These are phyloP conservation scores for Marchantia polymorpha DNA, from an alignment of 225 moss, liverwort and hornwort species.

Conservation along the genomic window DNA sequence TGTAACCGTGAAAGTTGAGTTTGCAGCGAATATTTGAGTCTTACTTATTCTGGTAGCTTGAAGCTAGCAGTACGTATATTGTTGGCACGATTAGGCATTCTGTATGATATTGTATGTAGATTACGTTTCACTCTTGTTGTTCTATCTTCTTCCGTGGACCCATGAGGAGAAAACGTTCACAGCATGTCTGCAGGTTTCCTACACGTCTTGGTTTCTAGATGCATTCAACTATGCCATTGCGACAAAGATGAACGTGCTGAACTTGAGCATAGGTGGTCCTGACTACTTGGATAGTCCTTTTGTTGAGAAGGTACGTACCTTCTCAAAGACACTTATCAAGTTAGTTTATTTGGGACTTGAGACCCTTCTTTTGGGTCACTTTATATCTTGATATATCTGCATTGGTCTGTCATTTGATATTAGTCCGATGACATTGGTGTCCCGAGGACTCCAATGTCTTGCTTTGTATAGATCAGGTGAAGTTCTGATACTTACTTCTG, in stretches of 20 bases:
- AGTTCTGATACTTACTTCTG: too few relatives aligned
- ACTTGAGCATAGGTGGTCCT: constrained; percentile 92
- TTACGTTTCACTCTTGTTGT: constrained; percentile 11
- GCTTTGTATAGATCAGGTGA: too few relatives aligned
- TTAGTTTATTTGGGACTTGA: background rate
- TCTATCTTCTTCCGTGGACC: constrained; percentile 36
- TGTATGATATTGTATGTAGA: too few relatives aligned
- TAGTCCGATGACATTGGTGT: background rate
- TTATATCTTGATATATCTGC: background rate
- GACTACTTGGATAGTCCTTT: constrained; percentile 95
- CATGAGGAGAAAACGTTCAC: constrained; percentile 50
- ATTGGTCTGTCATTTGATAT: background rate
- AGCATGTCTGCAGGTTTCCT: constrained; percentile 83
- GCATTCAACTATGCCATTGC: constrained; percentile 98
- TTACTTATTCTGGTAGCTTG: background rate
- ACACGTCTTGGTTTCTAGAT: constrained; percentile 98
- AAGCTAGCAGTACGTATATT: background rate
- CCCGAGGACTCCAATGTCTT: too few relatives aligned
- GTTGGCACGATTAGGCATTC: background rate
- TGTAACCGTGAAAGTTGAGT: background rate
- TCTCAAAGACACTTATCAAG: background rate
- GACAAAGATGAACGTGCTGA: constrained; percentile 92
- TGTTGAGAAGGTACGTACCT: constrained; percentile 90
- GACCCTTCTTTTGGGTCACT: background rate
- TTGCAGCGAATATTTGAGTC: background rate